Percentiles rank a stretch among this genome's conserved stretches.
phyloP scores from a whole-genome alignment of 495 filamentous ascomycete species.

The Staphylotrichum tortipilum region DNA sequence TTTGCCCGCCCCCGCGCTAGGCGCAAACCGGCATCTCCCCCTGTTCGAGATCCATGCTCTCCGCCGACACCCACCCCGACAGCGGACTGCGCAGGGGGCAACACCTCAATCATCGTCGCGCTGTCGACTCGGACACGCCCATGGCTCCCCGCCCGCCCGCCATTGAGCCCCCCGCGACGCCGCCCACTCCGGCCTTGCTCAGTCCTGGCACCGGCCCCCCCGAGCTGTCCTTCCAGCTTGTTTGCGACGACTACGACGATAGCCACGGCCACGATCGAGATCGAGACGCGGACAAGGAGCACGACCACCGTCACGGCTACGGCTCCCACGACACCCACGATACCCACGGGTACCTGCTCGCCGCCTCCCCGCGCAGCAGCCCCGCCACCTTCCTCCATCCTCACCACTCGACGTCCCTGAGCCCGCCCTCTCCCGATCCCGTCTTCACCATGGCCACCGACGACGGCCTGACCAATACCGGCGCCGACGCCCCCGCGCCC shows the following conservation, averaged over 20 bases:
- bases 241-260: slow-evolving; percentile 12
- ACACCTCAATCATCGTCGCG: not conserved
- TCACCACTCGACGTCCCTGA: slow-evolving; percentile 7
- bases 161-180: slow-evolving; percentile 6
- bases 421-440: slow-evolving; percentile 17
- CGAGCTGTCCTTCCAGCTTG: slow-evolving; percentile 10
- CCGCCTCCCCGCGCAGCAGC: slow-evolving; percentile 8
- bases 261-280: slow-evolving; percentile 2
- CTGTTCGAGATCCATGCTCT: slow-evolving; percentile 1
- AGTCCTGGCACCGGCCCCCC: slow-evolving; percentile 15
- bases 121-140: not conserved
- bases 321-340: not conserved
- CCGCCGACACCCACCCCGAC: too few species aligned
- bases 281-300: not conserved
- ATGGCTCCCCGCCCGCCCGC: slow-evolving; percentile 4
- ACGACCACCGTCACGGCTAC: not conserved
- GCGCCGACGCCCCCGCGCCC: slow-evolving; percentile 28
- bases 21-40: slow-evolving; percentile 4
- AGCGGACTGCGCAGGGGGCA: slow-evolving; percentile 1
- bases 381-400: slow-evolving; percentile 17
- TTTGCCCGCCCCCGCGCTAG: slow-evolving; percentile 2
- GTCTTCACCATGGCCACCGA: slow-evolving; percentile 29
- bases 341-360: not conserved
- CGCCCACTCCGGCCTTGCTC: slow-evolving; percentile 22
- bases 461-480: slow-evolving; percentile 17